Evolutionary conservation across 768 basidiomycete genomes (phyloP), one percentile per base, ranked within the genome.

Genomic region (Megacollybia marginata): DNA sequence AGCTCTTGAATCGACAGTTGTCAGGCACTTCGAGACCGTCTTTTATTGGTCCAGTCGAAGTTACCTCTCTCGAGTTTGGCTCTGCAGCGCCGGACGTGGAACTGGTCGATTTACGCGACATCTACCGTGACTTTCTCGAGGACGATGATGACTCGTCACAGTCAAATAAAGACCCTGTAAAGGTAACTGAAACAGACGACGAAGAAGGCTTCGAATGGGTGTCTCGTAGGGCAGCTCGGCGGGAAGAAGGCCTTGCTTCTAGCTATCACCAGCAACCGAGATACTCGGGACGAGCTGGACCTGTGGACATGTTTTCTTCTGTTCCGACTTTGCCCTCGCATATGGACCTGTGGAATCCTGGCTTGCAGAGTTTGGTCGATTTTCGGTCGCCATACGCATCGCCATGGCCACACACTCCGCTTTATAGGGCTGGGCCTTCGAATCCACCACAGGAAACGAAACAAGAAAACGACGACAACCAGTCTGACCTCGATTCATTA

Each of bases 101-200:
- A 63, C 77, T 98, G 48, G 83, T 89, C 48, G 96, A 96, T 68
- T 69, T 98, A 47, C 78, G 92, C 44, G 92, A 97, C 72, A 91
- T 98, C 50, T 91, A 94, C 68, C 84, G 83, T 47, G 94, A 95
- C 63, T 98, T 98, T 61, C 79, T 96, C 48, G 89, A 93, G 52
- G 88, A 87, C 55, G 86, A 89, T 56, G 80, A 82, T 0, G 79
- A 83, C 51, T 54, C 23, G 4, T 28, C 23, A 28, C 77, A 78
- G 18, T 57, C 66, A 9, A 69, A 75, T 36, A 64, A 71, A 48
- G 74, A 69, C 13, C 76, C 79, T 4, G 73, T 78, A 8, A 79
- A 79, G 54, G 75, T 73, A 0, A 72, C 73, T 2, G 70, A 75
- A 53, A 65, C 61, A 12, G 80, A 79, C 12, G 84, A 83, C 38